Evolutionary conservation across 176 grass and related monocot species (phyloP).

Genomic region (Alloteropsis semialata): DNA sequence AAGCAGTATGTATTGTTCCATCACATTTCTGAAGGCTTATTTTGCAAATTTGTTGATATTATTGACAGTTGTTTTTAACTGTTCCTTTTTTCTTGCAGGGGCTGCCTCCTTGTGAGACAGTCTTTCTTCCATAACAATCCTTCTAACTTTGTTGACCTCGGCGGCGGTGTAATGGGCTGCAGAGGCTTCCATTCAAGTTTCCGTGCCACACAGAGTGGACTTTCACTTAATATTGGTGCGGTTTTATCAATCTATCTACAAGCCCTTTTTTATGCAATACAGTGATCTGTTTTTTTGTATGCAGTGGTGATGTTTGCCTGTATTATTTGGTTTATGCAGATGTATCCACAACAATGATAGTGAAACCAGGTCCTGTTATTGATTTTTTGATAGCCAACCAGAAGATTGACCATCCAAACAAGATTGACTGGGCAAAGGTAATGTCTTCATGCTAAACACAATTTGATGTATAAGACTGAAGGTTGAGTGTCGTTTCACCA

Average conservation of each 20-base stretch:
- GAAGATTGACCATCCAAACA: constrained; percentile 51
- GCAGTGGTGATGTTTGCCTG: neutral
- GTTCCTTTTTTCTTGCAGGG: constrained; percentile 48
- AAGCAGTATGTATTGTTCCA: constrained; percentile 53
- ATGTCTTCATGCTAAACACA: neutral
- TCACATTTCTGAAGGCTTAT: neutral
- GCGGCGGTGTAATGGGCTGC: constrained; percentile 81
- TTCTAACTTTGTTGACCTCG: constrained; percentile 68
- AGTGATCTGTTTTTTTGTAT: neutral
- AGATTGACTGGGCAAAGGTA: constrained; percentile 80
- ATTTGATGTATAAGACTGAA: neutral
- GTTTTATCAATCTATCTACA: neutral
- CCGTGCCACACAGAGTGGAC: constrained; percentile 74
- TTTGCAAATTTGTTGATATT: neutral
- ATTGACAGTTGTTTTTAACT: neutral
- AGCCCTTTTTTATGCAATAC: neutral
- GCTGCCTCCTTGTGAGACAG: constrained; percentile 78
- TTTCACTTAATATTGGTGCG: constrained; percentile 84
- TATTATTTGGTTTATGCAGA: constrained; percentile 43
- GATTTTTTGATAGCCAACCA: constrained; percentile 84
- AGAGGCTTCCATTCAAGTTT: constrained; percentile 92
- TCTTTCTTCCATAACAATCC: constrained; percentile 88
- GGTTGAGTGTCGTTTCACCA: neutral
- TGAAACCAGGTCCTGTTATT: constrained; percentile 78
- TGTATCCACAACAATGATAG: constrained; percentile 97